These are phyloP conservation scores for Fraxinus velutina DNA, from an alignment of 305 asterid species.

Conservation along the genomic window DNA sequence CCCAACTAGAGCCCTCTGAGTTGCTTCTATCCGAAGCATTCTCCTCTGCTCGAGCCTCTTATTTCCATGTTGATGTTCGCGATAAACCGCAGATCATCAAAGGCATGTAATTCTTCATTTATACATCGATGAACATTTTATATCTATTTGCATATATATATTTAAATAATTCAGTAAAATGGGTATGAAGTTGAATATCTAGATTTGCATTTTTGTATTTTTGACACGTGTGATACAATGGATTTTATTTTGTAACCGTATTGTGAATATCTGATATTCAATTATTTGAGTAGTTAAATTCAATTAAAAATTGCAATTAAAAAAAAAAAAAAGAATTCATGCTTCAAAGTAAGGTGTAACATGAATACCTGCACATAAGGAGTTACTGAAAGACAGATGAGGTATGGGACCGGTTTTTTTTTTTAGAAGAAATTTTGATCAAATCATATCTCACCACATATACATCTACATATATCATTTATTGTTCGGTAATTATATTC, in stretches of 20 bases:
- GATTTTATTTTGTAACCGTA: not conserved
- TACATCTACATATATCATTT: not conserved
- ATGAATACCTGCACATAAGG: not conserved
- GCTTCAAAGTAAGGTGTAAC: not conserved
- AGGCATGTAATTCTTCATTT: slow-evolving; percentile 36
- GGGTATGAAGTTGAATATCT: not conserved
- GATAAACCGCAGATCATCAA: slow-evolving; percentile 44
- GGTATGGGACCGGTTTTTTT: not conserved
- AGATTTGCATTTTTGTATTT: not conserved
- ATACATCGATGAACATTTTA: not conserved
- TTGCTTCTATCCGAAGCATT: slow-evolving; percentile 56
- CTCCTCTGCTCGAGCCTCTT: slow-evolving; percentile 61
- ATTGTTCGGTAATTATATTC: not conserved
- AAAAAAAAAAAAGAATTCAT: not conserved
- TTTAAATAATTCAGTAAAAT: not conserved
- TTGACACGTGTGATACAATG: not conserved
- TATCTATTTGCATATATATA: not conserved
- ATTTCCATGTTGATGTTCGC: slow-evolving; percentile 63
- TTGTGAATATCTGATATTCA: not conserved
- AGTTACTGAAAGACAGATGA: not conserved
- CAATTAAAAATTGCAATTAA: not conserved
- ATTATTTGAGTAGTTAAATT: not conserved
- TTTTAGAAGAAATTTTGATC: too few species aligned
- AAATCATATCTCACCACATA: too few species aligned
- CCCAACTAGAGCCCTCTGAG: slow-evolving; percentile 50